Evolutionary conservation across 1,284 basidiomycete genomes (phyloP).

Genomic region (Phaffia rhodozyma): DNA sequence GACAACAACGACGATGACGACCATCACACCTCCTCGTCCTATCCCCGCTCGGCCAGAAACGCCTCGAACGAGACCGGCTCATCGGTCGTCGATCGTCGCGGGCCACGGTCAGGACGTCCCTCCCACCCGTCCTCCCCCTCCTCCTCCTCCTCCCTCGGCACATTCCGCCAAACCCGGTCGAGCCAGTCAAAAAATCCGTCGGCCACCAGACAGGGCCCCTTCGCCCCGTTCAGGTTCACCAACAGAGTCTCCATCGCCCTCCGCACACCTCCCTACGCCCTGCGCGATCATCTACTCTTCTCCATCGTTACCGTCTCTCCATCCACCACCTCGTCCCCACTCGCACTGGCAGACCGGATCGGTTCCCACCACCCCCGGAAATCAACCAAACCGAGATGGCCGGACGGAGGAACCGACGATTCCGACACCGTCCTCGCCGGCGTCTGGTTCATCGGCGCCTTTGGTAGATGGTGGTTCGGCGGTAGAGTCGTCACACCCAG

Average conservation of each 20-base stretch:
- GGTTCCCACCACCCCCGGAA: not conserved
- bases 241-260: slow-evolving; percentile 83
- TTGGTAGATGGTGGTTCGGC: slow-evolving; percentile 76
- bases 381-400: not conserved
- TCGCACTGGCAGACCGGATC: not conserved
- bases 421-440: slow-evolving; percentile 20
- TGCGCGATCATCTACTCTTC: slow-evolving; percentile 70
- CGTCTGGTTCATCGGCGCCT: slow-evolving; percentile 71
- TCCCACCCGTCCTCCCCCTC: no score
- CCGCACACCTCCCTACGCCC: slow-evolving; percentile 81
- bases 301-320: slow-evolving; percentile 56
- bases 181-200: not conserved
- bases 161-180: not conserved
- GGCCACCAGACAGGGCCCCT: no score
- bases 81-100: slow-evolving; percentile 2
- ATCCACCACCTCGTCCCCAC: slow-evolving; percentile 6
- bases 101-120: slow-evolving; percentile 2
- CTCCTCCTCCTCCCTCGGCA: no score
- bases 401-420: slow-evolving; percentile 14
- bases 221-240: slow-evolving; percentile 69
- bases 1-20: not conserved
- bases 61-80: not conserved
- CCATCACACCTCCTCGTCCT: not conserved
- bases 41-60: not conserved
- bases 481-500: slow-evolving; percentile 51